Evolutionary conservation across 2,329 filamentous ascomycete species (phyloP).

Genomic region (Talaromyces piceae): DNA sequence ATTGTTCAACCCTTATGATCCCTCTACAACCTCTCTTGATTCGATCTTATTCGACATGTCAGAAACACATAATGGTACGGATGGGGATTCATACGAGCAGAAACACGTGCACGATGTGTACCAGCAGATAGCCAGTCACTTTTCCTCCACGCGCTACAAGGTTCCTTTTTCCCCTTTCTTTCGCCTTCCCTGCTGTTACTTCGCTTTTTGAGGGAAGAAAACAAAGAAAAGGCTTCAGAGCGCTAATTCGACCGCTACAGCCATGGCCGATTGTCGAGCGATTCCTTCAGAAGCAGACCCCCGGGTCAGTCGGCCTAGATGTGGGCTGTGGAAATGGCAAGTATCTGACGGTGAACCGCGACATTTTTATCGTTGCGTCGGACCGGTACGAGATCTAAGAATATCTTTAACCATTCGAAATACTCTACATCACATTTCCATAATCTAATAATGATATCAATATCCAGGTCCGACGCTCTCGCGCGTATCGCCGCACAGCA

Average conservation of each 20-base stretch:
- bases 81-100: slow-evolving; percentile 58
- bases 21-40: not conserved
- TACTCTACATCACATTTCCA: no score
- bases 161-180: slow-evolving; percentile 31
- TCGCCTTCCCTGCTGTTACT: slow-evolving; percentile 3
- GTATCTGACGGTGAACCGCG: slow-evolving; percentile 72
- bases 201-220: no score
- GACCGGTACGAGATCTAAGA: slow-evolving; percentile 61
- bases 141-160: slow-evolving; percentile 53
- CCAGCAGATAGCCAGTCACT: slow-evolving; percentile 47
- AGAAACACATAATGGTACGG: not conserved
- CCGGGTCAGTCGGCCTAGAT: slow-evolving; percentile 77
- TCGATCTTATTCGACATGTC: not conserved
- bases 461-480: slow-evolving; percentile 52
- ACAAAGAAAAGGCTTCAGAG: no score
- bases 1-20: not conserved
- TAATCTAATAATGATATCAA: no score
- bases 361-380: slow-evolving; percentile 73
- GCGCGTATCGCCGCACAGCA: slow-evolving; percentile 51
- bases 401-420: no score
- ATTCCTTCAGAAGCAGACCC: slow-evolving; percentile 60
- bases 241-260: slow-evolving; percentile 29
- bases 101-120: slow-evolving; percentile 89
- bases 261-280: slow-evolving; percentile 86
- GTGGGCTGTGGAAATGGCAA: slow-evolving; percentile 97